Evolutionary conservation across 78 protist species (phyloP), one percentile per base, ranked within the genome.

Genomic region (Guillardia theta): DNA sequence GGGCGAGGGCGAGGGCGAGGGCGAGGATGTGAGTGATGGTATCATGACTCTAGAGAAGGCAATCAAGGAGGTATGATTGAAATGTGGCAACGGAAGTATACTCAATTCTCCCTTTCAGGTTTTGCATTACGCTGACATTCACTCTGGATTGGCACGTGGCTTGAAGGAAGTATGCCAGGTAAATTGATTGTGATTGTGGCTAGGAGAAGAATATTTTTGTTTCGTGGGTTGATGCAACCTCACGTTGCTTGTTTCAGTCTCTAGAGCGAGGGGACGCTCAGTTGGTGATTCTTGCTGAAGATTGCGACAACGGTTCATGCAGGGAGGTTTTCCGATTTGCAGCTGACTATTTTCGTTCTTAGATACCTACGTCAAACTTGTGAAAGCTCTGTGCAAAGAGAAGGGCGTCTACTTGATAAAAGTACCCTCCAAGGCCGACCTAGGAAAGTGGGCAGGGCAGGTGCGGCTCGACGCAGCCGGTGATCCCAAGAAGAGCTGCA

Each of bases 201-300:
- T 27, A 70, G n/a, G 45, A 15, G 8, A 37, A 70, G 47, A 27
- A 0, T 3, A 3, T 70, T 15, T 37, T 15, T 0, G 8, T n/a
- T n/a, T n/a, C n/a, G 37, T 0, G 33, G 44, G 12, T 58, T 58
- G 70, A 58, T 9, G n/a, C n/a, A n/a, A n/a, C n/a, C n/a, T 6
- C 27, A 0, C 70, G 2, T 8, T 6, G 6, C 70, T 58, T 58
- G 0, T 33, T 19, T 15, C 87, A 78, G 90, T 19, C 90, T 10
- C 39, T 78, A 9, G 90, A 78, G 90, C 18, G 90, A 10, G 90
- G 90, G 1, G 90, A 78, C 43, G 90, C 90, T 0, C 90, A 78
- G 24, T 50, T 78, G 4, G 48, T 78, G 37, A 18, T 78, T 9
- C 90, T 78, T 1, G 90, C 90, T 10, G 90, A 78, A 36, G 90